Evolutionary conservation across 352 stramenopile species (phyloP), one percentile per base, ranked within the genome.

Genomic region (Phytophthora megakarya): DNA sequence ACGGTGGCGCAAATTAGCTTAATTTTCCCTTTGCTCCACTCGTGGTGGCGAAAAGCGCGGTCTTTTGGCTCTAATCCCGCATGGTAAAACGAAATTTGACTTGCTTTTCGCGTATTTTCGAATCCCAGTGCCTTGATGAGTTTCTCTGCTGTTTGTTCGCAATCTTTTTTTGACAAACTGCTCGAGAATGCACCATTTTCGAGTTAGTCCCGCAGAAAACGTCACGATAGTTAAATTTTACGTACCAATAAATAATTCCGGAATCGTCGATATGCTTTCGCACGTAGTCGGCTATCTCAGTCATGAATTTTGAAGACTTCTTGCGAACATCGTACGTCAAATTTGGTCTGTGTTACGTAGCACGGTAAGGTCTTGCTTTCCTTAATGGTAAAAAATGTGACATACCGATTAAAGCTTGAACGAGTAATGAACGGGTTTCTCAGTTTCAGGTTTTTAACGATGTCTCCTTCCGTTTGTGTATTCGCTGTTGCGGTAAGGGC

Each of bases 11-110:
- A 73, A 50, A 96, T 95, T 2, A 95, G 78, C 58, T 96, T 95
- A 61, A 95, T 94, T 52, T 92, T 93, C 1, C 88, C 88, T 77
- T 94, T 95, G 67, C 86, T 95, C 88, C 88, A 96, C 43, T 96
- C 85, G 46, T 91, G 80, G 50, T 95, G 88, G 18, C 83, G 76
- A 64, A 78, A 82, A 13, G 84, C 79, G n/a, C 88, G 81, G 37
- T 96, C 88, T 53, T 81, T 75, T 3, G 84, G 64, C 55, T 95
- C 87, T 19, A 96, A 46, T 7, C 85, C 85, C 6, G 85, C 87
- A 61, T 96, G 87, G 49, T 94, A 96, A 49, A 92, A 93, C 8
- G 86, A 89, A 8, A 96, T 94, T 23, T 89, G 78, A 23, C 57
- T 75, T 39, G 83, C 78, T 66, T 85, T 84, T 28, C 66, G 70